These are phyloP conservation scores for Chimonanthus salicifolius DNA, from an alignment of 164 flowering plant genomes.

Conservation along the genomic window DNA sequence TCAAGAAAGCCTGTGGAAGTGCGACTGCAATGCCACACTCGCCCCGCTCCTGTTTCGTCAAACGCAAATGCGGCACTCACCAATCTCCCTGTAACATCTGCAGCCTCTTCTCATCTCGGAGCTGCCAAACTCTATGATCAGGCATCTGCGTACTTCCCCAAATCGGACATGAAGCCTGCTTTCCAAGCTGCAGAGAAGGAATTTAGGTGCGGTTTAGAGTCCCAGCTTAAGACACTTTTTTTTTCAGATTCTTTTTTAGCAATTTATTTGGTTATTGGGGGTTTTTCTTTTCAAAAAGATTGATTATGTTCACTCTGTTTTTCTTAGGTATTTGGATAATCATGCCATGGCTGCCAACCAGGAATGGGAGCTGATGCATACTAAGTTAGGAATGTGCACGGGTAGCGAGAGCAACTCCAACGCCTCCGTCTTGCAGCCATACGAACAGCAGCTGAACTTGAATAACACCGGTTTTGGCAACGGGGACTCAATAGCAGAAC, in stretches of 20 bases:
- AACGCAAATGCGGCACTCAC: slow-evolving; percentile 7
- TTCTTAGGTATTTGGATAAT: slow-evolving; percentile 33
- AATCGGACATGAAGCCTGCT: slow-evolving; percentile 22
- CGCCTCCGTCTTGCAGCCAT: slow-evolving; percentile 14
- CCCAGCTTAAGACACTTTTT: background rate
- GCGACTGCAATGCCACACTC: slow-evolving; percentile 15
- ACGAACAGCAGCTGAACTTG: slow-evolving; percentile 23
- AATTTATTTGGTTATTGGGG: background rate
- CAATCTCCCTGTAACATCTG: background rate
- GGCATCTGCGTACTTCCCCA: slow-evolving; percentile 12
- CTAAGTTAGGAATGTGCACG: slow-evolving; percentile 15
- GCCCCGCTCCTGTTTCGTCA: slow-evolving; percentile 1
- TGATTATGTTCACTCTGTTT: background rate
- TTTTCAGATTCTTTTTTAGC: background rate
- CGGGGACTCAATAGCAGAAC: slow-evolving; percentile 8
- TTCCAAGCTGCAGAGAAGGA: slow-evolving; percentile 14
- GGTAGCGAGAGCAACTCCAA: slow-evolving; percentile 2
- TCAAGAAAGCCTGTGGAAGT: slow-evolving; percentile 98
- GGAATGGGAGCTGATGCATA: slow-evolving; percentile 36
- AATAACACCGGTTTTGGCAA: slow-evolving; percentile 16
- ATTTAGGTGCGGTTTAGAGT: slow-evolving; percentile 27
- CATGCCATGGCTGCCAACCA: slow-evolving; percentile 20
- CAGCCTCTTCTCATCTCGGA: slow-evolving; percentile 1
- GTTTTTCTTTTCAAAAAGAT: background rate
- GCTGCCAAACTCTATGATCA: slow-evolving; percentile 9